A percentile compares a stretch with the other conserved stretches of the same genome.
These are phyloP conservation scores for Trichosporon sp. DNA, from an alignment of 1,284 basidiomycete genomes.

Conservation along the genomic window DNA sequence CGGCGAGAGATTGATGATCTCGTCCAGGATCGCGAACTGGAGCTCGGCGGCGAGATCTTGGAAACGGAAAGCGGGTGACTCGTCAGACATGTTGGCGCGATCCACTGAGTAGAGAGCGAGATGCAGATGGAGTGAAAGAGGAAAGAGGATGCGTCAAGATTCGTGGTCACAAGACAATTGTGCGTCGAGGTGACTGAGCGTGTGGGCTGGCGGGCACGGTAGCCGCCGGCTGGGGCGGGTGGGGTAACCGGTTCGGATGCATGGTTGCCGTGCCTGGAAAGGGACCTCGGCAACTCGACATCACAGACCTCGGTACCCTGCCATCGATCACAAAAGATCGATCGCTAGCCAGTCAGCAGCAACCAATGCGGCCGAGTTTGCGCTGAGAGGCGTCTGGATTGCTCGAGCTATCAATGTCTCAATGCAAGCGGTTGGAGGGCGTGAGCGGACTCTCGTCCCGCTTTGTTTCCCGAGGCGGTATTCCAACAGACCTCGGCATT, in stretches of 20 bases:
- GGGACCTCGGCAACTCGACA: neutral
- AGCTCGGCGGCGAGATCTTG: conserved; percentile 11
- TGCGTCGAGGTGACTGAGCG: neutral
- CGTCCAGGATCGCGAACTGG: conserved; percentile 7
- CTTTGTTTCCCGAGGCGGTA: neutral
- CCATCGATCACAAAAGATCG: neutral
- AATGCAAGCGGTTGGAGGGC: neutral
- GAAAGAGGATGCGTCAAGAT: neutral
- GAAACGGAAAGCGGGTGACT: neutral
- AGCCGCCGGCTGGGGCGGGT: neutral
- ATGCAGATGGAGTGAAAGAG: neutral
- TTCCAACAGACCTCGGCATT: no score
- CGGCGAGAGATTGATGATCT: conserved; percentile 3
- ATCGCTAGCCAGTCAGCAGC: neutral
- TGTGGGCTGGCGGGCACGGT: neutral
- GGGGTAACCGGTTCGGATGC: conserved; percentile 1
- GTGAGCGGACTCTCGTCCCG: neutral
- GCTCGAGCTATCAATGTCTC: neutral
- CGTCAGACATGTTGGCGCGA: neutral
- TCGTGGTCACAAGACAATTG: neutral
- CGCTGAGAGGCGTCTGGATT: neutral
- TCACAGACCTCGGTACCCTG: neutral
- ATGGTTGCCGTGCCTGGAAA: neutral
- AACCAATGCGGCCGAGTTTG: neutral
- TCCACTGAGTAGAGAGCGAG: neutral